Conservation (phyloP, 1,284 basidiomycete species). For the Melampsora americana region DNA sequence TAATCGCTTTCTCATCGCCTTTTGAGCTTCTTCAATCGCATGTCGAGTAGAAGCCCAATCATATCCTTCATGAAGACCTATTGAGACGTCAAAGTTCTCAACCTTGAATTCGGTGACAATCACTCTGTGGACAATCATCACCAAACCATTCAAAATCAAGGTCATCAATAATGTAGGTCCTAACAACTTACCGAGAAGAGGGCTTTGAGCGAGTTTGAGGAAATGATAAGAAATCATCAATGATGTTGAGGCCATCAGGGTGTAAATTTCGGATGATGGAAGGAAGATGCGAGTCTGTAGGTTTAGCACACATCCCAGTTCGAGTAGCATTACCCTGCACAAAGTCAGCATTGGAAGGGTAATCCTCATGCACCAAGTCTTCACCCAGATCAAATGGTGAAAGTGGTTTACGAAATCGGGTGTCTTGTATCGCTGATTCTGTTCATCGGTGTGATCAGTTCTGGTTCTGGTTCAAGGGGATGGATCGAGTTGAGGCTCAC, state of each 20-base stretch:
- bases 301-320: neutral
- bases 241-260: slow-evolving; percentile 15
- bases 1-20: slow-evolving; percentile 77
- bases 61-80: slow-evolving; percentile 84
- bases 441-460: neutral
- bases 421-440: slow-evolving; percentile 43
- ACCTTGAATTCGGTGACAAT: slow-evolving; percentile 51
- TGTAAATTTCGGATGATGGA: slow-evolving; percentile 20
- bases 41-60: slow-evolving; percentile 85
- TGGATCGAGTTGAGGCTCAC: neutral
- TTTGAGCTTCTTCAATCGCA: slow-evolving; percentile 81
- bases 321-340: slow-evolving; percentile 8
- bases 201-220: slow-evolving; percentile 5
- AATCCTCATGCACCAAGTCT: slow-evolving; percentile 39
- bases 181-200: slow-evolving; percentile 17
- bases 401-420: slow-evolving; percentile 5
- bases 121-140: slow-evolving; percentile 8
- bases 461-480: neutral
- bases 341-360: slow-evolving; percentile 32
- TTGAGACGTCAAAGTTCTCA: slow-evolving; percentile 63
- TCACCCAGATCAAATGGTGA: slow-evolving; percentile 35
- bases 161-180: neutral
- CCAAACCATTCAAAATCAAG: neutral
- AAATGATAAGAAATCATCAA: slow-evolving; percentile 35
- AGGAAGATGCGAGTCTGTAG: neutral